phyloP scores from a whole-genome alignment of 202 grass and related monocot genomes.

The Carex arenaria region DNA sequence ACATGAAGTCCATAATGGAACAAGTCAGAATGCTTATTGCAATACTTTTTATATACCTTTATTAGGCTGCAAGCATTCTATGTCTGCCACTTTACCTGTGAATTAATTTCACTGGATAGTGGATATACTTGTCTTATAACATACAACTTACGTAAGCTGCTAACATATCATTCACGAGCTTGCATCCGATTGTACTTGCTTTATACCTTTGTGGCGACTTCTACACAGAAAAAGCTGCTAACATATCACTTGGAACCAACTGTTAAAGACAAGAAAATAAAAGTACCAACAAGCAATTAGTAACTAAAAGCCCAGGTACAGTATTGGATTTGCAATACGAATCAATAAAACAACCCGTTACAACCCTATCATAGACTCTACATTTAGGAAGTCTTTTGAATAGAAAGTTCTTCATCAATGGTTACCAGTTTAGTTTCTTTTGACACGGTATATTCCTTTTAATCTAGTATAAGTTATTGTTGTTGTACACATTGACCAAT shows the following conservation, averaged over 20 bases:
- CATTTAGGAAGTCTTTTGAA: background rate
- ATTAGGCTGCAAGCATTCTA: background rate
- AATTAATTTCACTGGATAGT: background rate
- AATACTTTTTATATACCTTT: background rate
- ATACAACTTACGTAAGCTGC: background rate
- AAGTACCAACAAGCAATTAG: too few species aligned
- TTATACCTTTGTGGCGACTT: background rate
- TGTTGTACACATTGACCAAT: background rate
- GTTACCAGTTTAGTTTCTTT: background rate
- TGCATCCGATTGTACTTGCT: background rate
- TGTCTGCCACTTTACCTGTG: background rate
- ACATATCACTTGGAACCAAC: background rate
- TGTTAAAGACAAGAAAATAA: background rate
- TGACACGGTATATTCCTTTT: background rate
- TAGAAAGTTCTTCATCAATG: background rate
- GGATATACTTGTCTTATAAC: background rate
- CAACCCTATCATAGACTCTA: background rate
- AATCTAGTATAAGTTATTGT: background rate
- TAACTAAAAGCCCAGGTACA: too few species aligned
- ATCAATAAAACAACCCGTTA: background rate
- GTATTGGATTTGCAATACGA: background rate
- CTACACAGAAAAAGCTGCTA: background rate
- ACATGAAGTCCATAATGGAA: constrained; percentile 12
- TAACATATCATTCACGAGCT: background rate
- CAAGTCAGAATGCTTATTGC: constrained; percentile 31